Base-by-base conservation (phyloP, 257 asterid species). In the Salvia splendens region DNA sequence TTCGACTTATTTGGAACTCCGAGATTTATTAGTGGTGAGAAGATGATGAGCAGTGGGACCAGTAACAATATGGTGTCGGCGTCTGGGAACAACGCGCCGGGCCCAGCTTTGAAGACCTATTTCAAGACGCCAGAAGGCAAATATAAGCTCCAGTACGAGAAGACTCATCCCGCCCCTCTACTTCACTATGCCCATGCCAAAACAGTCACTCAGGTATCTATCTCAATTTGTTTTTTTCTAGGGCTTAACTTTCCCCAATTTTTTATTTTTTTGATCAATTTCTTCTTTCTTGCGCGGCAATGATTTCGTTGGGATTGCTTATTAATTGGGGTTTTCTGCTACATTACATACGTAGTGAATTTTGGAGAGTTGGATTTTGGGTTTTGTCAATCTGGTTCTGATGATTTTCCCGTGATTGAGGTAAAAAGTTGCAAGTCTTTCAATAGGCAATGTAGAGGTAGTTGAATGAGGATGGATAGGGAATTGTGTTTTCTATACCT, bases 91-190 rank as follows among this genome's bases (percentile, higher is more conserved):
- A 84, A 70, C 86, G 82, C 91, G 53, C 96, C 78, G 82, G 77
- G 88, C 40, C 86, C 96, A 4, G 95, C 96, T 41, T 76, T 94
- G 82, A 94, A 94, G 84, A 94, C 99, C 35, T 89, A 89, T 79
- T 94, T 94, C 84, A 94, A 94, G 81, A 94, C 99, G 48, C 98
- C 96, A 0, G 99, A 94, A 69, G 99, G 99, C 5, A 92, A 85
- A 67, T 91, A 94, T 40, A 91, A 94, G 84, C 96, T 94, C 62
- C 99, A 94, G 78, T 94, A 87, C 64, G 99, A 94, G 83, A 94
- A 94, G 84, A 88, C 96, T 61, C 87, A 88, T 35, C 98, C 99
- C 32, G 58, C 95, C n/a, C 95, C 96, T n/a, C 88, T 86, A 73
- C 91, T 87, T 68, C 99, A 94, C 81, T 89, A 89, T 63, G 85